Evolutionary conservation across 1,284 basidiomycete species (phyloP).

Genomic region (Rhodotorula sp.): DNA sequence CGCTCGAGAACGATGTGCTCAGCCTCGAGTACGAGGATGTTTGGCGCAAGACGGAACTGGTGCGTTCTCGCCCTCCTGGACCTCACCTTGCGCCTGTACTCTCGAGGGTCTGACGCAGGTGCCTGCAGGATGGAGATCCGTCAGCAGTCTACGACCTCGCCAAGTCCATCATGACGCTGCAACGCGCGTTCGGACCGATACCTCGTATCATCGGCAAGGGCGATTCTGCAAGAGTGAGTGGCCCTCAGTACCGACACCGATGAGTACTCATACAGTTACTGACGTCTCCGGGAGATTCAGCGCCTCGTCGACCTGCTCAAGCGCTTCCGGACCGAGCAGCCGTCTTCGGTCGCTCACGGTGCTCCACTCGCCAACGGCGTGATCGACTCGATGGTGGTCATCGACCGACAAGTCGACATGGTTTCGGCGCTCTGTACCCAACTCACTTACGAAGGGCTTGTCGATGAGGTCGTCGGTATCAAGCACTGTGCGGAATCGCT

Average conservation of each 20-base stretch:
- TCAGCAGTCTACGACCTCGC: slow-evolving; percentile 84
- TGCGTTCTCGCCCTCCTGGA: slow-evolving; percentile 48
- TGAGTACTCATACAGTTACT: slow-evolving; percentile 52
- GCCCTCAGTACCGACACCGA: neutral
- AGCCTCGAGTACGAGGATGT: slow-evolving; percentile 80
- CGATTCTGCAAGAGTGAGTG: slow-evolving; percentile 72
- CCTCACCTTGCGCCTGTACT: neutral
- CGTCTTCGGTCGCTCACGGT: slow-evolving; percentile 24
- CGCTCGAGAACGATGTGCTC: slow-evolving; percentile 84
- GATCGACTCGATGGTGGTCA: slow-evolving; percentile 82
- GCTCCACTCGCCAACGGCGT: slow-evolving; percentile 44
- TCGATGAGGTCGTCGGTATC: slow-evolving; percentile 92
- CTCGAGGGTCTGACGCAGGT: neutral
- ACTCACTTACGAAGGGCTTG: slow-evolving; percentile 91
- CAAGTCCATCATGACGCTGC: slow-evolving; percentile 79
- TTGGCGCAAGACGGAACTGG: slow-evolving; percentile 82
- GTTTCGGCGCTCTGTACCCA: slow-evolving; percentile 94
- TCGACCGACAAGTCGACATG: slow-evolving; percentile 93
- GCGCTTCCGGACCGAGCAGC: slow-evolving; percentile 55
- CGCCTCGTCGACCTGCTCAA: slow-evolving; percentile 72
- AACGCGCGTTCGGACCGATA: slow-evolving; percentile 83
- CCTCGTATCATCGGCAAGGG: slow-evolving; percentile 94
- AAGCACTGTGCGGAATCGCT: slow-evolving; percentile 67
- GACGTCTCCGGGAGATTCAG: slow-evolving; percentile 45
- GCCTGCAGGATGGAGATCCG: slow-evolving; percentile 82